phyloP scores from a whole-genome alignment of 148 eudicot genomes.

The Chenopodium formosanum region DNA sequence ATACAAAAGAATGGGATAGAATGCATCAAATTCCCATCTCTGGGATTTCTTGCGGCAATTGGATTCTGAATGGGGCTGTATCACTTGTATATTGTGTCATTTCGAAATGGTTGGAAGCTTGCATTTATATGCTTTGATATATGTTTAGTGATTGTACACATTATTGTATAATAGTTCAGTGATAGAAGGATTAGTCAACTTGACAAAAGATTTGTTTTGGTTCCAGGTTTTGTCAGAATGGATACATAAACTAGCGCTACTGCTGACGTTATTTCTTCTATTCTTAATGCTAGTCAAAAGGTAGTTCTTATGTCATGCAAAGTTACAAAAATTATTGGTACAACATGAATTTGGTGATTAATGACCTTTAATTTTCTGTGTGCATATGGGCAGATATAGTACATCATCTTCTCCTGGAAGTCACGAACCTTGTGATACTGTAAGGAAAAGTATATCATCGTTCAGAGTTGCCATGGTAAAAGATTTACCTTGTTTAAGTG shows the following conservation, averaged over 20 bases:
- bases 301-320: constrained; percentile 31
- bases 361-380: constrained; percentile 5
- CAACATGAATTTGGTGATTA: background rate
- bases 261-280: constrained; percentile 44
- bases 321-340: background rate
- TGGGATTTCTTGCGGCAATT: background rate
- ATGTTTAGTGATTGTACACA: background rate
- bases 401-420: constrained; percentile 35
- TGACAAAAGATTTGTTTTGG: constrained; percentile 6
- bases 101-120: background rate
- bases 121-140: background rate
- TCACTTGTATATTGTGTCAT: background rate
- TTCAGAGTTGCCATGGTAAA: constrained; percentile 75
- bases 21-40: constrained; percentile 1
- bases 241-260: constrained; percentile 39
- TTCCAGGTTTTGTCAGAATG: constrained; percentile 77
- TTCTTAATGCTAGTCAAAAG: constrained; percentile 39
- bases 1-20: background rate
- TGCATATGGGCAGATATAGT: constrained; percentile 41
- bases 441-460: constrained; percentile 57
- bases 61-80: background rate
- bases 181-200: background rate
- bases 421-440: constrained; percentile 27
- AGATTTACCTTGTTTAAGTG: constrained; percentile 10
- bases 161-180: background rate